These are phyloP conservation scores for Helianthus tuberosus DNA, from an alignment of 129 eudicot species.

Conservation along the genomic window DNA sequence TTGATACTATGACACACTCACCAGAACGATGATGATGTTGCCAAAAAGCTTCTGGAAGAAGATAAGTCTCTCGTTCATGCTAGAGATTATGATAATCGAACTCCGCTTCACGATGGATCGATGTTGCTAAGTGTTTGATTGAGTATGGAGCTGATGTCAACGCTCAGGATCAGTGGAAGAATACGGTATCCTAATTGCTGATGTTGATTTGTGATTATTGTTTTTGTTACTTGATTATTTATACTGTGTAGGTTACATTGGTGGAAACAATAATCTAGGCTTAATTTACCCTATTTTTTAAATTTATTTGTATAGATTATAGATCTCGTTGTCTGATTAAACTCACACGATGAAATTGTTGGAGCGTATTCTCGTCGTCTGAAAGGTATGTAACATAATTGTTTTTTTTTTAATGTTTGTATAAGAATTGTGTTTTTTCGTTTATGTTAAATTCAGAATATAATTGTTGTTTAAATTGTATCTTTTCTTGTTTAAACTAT, in stretches of 20 bases:
- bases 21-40: too few species aligned
- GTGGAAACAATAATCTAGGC: conserved; percentile 11
- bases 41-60: conserved; percentile 74
- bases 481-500: too few species aligned
- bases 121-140: conserved; percentile 77
- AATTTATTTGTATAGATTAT: conserved; percentile 1
- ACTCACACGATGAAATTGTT: background rate
- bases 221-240: background rate
- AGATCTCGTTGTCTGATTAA: background rate
- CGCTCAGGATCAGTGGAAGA: conserved; percentile 95
- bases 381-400: too few species aligned
- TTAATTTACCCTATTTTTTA: background rate
- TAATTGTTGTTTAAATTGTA: too few species aligned
- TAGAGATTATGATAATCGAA: conserved; percentile 85
- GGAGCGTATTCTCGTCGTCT: too few species aligned
- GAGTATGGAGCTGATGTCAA: conserved; percentile 84
- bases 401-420: too few species aligned
- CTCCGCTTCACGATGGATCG: conserved; percentile 93
- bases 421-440: too few species aligned
- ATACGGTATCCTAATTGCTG: conserved; percentile 50
- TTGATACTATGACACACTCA: too few species aligned
- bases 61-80: conserved; percentile 74
- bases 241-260: background rate
- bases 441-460: too few species aligned
- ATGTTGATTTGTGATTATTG: background rate